Conservation (phyloP, 768 basidiomycete species). For the Auriscalpium microsporum region DNA sequence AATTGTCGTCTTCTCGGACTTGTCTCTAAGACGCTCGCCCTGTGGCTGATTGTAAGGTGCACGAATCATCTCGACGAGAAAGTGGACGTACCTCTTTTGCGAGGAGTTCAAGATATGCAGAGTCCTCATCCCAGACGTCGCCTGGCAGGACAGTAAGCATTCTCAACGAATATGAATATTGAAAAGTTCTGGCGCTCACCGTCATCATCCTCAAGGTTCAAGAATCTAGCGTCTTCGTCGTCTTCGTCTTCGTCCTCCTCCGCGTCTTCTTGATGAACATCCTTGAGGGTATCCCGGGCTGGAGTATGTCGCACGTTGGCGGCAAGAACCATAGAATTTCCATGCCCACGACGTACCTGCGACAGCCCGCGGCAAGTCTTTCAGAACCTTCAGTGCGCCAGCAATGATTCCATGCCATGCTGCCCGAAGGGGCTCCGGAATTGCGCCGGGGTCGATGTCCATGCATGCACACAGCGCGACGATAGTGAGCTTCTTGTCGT, state of each 20-base stretch:
- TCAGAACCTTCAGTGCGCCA: conserved; percentile 66
- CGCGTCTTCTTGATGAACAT: conserved; percentile 23
- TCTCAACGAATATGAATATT: background rate
- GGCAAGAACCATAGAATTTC: background rate
- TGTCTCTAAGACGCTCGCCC: conserved; percentile 68
- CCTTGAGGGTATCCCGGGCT: conserved; percentile 58
- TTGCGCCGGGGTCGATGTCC: conserved; percentile 49
- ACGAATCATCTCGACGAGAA: background rate
- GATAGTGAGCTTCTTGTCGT: conserved; percentile 83
- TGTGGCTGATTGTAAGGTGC: conserved; percentile 17
- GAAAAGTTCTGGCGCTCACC: conserved; percentile 27
- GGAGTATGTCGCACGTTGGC: background rate
- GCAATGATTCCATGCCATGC: conserved; percentile 73
- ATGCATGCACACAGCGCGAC: conserved; percentile 69
- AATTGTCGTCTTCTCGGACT: conserved; percentile 34
- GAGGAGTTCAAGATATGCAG: conserved; percentile 80
- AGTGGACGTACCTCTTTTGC: conserved; percentile 58
- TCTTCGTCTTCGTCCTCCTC: conserved; percentile 19
- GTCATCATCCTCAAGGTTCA: conserved; percentile 64
- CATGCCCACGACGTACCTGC: conserved; percentile 37
- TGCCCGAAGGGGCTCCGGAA: conserved; percentile 53
- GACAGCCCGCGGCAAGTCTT: conserved; percentile 68
- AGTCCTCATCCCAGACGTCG: conserved; percentile 88
- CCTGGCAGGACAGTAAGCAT: conserved; percentile 31
- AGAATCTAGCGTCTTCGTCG: conserved; percentile 39